Percentiles rank a stretch among this genome's conserved stretches.
Evolutionary conservation across 805 yeast species (phyloP).

Genomic region (Wickerhamiella occidentalis): DNA sequence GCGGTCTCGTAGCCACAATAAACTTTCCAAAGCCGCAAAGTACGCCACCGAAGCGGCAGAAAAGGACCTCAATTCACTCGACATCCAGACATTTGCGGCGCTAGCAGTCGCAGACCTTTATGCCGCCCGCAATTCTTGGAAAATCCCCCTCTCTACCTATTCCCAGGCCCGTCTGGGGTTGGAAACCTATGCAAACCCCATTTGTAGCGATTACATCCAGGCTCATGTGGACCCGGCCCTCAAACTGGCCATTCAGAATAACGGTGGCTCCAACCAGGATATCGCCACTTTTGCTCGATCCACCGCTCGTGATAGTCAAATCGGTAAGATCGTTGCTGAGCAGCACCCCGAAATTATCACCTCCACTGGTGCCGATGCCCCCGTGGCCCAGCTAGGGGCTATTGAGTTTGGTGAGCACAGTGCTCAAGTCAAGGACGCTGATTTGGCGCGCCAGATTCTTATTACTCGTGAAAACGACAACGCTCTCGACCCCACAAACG

Average conservation of each 20-base stretch:
- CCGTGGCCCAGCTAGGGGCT: slow-evolving; percentile 31
- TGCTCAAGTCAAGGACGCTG: slow-evolving; percentile 58
- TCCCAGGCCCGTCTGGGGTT: slow-evolving; percentile 52
- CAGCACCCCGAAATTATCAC: slow-evolving; percentile 25
- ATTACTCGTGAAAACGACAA: slow-evolving; percentile 23
- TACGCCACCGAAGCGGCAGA: slow-evolving; percentile 33
- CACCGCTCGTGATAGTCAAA: slow-evolving; percentile 23
- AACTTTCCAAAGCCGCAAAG: slow-evolving; percentile 51
- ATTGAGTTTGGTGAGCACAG: slow-evolving; percentile 48
- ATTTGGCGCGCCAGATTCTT: slow-evolving; percentile 40
- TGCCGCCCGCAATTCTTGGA: slow-evolving; percentile 50
- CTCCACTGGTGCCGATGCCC: slow-evolving; percentile 14
- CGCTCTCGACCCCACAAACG: slow-evolving; percentile 16
- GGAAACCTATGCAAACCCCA: slow-evolving; percentile 36
- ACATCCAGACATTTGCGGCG: slow-evolving; percentile 19
- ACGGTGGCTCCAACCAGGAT: slow-evolving; percentile 15
- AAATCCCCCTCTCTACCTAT: slow-evolving; percentile 37
- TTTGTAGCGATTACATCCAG: slow-evolving; percentile 46
- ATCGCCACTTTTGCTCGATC: slow-evolving; percentile 4
- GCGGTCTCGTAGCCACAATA: slow-evolving; percentile 44
- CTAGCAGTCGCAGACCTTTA: slow-evolving; percentile 33
- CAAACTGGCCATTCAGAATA: slow-evolving; percentile 40
- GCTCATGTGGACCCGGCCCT: slow-evolving; percentile 56
- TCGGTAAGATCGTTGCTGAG: slow-evolving; percentile 32
- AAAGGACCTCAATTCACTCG: slow-evolving; percentile 14